Conservation (phyloP, 495 filamentous ascomycete species). For the Podospora anserina region DNA sequence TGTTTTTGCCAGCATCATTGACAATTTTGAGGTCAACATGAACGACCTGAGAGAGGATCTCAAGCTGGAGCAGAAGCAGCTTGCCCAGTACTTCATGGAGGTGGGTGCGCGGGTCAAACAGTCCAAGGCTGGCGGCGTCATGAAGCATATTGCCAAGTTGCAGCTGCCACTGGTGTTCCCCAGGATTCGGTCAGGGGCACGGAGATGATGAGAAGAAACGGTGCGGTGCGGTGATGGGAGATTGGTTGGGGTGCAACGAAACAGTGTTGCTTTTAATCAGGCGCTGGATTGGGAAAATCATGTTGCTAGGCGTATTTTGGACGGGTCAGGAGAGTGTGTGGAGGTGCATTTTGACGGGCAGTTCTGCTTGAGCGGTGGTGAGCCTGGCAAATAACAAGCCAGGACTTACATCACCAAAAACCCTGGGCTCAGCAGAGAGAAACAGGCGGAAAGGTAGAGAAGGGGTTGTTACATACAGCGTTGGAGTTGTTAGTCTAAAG, state of each 20-base stretch:
- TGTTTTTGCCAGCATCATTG: constrained; percentile 64
- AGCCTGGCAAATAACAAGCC: neutral
- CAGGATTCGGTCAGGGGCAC: constrained; percentile 40
- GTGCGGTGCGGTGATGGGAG: neutral
- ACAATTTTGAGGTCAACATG: constrained; percentile 75
- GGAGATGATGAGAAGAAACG: neutral
- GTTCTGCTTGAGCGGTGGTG: neutral
- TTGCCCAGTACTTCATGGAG: constrained; percentile 71
- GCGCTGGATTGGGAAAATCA: constrained; percentile 2
- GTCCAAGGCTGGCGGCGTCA: constrained; percentile 48
- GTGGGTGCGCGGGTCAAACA: constrained; percentile 66
- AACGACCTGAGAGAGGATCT: constrained; percentile 75
- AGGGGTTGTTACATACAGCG: neutral
- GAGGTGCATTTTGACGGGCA: neutral
- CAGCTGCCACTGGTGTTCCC: constrained; percentile 82
- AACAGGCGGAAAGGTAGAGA: neutral
- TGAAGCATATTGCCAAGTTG: constrained; percentile 63
- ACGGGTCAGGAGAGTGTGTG: neutral
- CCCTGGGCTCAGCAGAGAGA: neutral
- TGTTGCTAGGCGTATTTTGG: neutral
- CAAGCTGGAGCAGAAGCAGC: constrained; percentile 62
- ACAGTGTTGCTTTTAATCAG: neutral
- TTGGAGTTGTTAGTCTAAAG: neutral
- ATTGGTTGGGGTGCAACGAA: neutral
- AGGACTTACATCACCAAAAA: neutral